Percentiles rank a stretch among this genome's conserved stretches.
Evolutionary conservation across 306 rosid species (phyloP).

Genomic region (Cucumis sativus): Cucumber_9930_V3 NC_026656.2:22129501-22130000

Average conservation of each 20-base stretch:
- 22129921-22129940: background rate
- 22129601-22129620: no score
- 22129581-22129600: no score
- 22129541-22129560: background rate
- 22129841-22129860: background rate
- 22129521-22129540: conserved; percentile 1
- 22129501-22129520: background rate
- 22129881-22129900: background rate
- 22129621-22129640: no score
- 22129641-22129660: no score
- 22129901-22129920: background rate
- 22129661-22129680: no score
- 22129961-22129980: background rate
- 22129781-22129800: no score
- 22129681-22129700: no score
- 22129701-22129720: no score
- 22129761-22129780: no score
- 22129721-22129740: no score
- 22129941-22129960: background rate
- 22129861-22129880: background rate
- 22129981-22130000: background rate
- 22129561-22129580: background rate
- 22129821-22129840: background rate
- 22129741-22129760: no score
- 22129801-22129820: no score